Base-by-base conservation (phyloP, 2,329 filamentous ascomycete genomes). In the Graphilbum fragrans region DNA sequence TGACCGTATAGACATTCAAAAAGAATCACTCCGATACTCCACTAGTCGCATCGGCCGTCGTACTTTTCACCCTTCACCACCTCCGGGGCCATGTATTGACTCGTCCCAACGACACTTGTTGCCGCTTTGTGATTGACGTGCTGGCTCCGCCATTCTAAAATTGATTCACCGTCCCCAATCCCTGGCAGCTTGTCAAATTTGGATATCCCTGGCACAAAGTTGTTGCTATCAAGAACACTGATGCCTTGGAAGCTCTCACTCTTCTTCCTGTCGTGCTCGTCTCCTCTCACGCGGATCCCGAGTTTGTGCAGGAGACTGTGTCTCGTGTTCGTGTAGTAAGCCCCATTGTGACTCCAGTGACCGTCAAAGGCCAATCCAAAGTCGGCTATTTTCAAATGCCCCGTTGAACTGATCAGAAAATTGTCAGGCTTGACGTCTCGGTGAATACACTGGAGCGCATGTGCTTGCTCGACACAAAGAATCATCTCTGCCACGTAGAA, bases 401-500 rank as follows among this genome's bases (percentile, higher is more conserved):
- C 88, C 17, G 83, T 82, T 0, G 84, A 74, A 9, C 83, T 85
- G 52, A 96, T 87, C 23, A 96, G 70, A 53, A 98, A 96, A 53
- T 98, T 98, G 66, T 96, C 90, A 0, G 90, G 92, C 59, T 98
- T 98, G 56, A 96, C 77, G 59, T 96, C 92, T 17, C 90, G 82
- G 57, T 98, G 92, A 37, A 98, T 94, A 71, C 87, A 95, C 38
- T 75, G 75, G 51, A 95, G 75, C 12, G 76, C 75, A 65, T 96
- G 90, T 0, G 86, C 83, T 58, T 94, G 90, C 60, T 96, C 88
- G 20, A 98, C 81, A 53, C 87, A 94, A 5, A 95, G 66, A 41
- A 96, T 82, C 87, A 96, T 96, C 63, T 98, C 88, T 1, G 90
- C 87, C 45, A 94, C 68, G 57, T 96, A 96, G 67, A 85, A 95